Evolutionary conservation across 192 early-diverging fungal species (phyloP).

Genomic region (Backusella australiensis): DNA sequence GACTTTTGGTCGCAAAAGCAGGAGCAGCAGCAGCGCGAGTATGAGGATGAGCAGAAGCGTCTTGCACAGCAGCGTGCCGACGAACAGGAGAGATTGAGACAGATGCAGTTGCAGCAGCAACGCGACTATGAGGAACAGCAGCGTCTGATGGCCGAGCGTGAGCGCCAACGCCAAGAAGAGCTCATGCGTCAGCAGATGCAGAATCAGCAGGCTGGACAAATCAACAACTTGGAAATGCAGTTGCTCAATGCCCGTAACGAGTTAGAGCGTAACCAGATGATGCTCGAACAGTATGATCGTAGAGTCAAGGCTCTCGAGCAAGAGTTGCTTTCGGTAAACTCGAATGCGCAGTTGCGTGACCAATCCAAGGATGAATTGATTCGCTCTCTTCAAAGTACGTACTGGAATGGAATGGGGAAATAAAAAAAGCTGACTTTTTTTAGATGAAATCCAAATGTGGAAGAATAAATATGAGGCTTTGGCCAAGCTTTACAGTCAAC

Average conservation of each 20-base stretch:
- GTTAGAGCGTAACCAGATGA: slow-evolving; percentile 78
- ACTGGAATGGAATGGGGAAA: not conserved
- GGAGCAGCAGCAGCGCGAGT: slow-evolving; percentile 60
- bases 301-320: slow-evolving; percentile 83
- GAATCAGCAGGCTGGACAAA: slow-evolving; percentile 71
- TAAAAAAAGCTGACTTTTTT: not conserved
- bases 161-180: slow-evolving; percentile 72
- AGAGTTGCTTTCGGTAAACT: slow-evolving; percentile 71
- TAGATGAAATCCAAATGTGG: slow-evolving; percentile 93
- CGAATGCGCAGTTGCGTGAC: slow-evolving; percentile 70
- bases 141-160: slow-evolving; percentile 65
- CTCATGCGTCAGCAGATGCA: slow-evolving; percentile 80
- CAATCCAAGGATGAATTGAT: slow-evolving; percentile 85
- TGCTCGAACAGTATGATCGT: slow-evolving; percentile 84
- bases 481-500: slow-evolving; percentile 96
- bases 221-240: slow-evolving; percentile 80
- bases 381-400: slow-evolving; percentile 73
- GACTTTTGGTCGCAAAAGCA: slow-evolving; percentile 65
- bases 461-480: slow-evolving; percentile 97
- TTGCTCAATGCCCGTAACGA: slow-evolving; percentile 74
- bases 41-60: slow-evolving; percentile 65
- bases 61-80: slow-evolving; percentile 56
- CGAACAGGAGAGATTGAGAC: slow-evolving; percentile 61
- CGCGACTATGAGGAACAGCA: slow-evolving; percentile 78
- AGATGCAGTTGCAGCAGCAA: slow-evolving; percentile 66